Evolutionary conservation across 257 asterid genomes (phyloP), one percentile per base, ranked within the genome.

Genomic region (Fraxinus excelsior): DNA sequence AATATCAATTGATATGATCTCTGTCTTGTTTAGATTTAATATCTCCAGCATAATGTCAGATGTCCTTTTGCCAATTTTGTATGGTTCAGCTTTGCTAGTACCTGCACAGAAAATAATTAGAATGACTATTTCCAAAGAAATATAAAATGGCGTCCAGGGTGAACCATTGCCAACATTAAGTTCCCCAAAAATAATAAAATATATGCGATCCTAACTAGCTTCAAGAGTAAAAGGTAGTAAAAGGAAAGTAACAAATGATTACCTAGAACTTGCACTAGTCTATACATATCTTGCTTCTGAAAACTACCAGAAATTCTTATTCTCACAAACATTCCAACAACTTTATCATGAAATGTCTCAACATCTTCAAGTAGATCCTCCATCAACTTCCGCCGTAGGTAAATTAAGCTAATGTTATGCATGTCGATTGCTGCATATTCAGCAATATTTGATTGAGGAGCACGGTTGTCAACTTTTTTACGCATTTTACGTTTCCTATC

Each of bases 231-330:
- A 46, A 46, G 29, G 76, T 76, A 79, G 74, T 73, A 65, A 29
- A 74, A 51, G 67, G 74, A 65, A 73, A 56, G 78, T 25, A 51
- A 67, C 35, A 64, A 64, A 83, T 76, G 82, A 81, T 81, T 88
- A 96, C 98, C 99, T 77, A 96, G 93, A 85, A 96, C 99, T 87
- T 88, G 98, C 76, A 96, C 99, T 76, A 96, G 92, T 89, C 99
- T 94, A 82, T 96, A 96, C 67, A 96, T 76, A 82, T 96, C 99
- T 82, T 93, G 99, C 91, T 96, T 96, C 84, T 91, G 98, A 78
- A 68, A 85, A 73, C 86, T 90, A 74, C 97, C 97, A 71, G 93
- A 91, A 78, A 96, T 96, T 80, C 99, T 87, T 82, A 96, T 96
- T 75, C 99, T 89, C 78, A 93, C 97, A 90, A 93, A 96, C 76